Evolutionary conservation across 768 basidiomycete species (phyloP), one percentile per base, ranked within the genome.

Genomic region (Boletus rubroflammeus): DNA sequence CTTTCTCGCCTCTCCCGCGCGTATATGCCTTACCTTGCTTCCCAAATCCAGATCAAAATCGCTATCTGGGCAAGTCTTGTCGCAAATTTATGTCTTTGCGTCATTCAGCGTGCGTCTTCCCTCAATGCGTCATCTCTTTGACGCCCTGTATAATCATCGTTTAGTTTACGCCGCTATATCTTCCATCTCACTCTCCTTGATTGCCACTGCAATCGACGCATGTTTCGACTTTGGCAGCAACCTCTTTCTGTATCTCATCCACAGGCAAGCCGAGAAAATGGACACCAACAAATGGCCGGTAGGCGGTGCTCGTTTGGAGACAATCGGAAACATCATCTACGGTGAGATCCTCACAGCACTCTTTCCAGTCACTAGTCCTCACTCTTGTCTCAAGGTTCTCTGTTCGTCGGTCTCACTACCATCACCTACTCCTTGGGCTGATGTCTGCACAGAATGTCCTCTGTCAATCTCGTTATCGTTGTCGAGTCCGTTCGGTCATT

Each of bases 131-230:
- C n/a, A 14, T 29, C 19, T 26, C 26, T 44, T 32, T 10, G 5
- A 13, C 13, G 1, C 1, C 38, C 23, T 44, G 3, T 17, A 36
- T 51, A n/a, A 54, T 25, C 46, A 13, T 28, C 19, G 0, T 25
- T 43, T 60, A 93, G 90, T 99, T 62, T 99, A 98, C 67, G 96
- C 91, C 13, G 96, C 97, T 13, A 78, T 91, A 48, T 89, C 90
- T 2, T 87, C 92, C 2, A 58, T 81, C 5, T 96, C 93, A 0
- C 75, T 98, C 5, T 92, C 93, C 5, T 76, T 98, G 47, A 80
- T 98, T 55, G 93, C 93, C 11, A 96, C 93, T 2, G 88, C 81
- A 9, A 88, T 95, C 64, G 96, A 98, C 67, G 85, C 94, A 13
- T 76, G 90, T 15, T 91, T 86, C 64, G 93, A 94, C 66, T 78